Evolutionary conservation across 2,329 filamentous ascomycete species (phyloP), one percentile per base, ranked within the genome.

Genomic region (Ilyonectria mors-panacis): DNA sequence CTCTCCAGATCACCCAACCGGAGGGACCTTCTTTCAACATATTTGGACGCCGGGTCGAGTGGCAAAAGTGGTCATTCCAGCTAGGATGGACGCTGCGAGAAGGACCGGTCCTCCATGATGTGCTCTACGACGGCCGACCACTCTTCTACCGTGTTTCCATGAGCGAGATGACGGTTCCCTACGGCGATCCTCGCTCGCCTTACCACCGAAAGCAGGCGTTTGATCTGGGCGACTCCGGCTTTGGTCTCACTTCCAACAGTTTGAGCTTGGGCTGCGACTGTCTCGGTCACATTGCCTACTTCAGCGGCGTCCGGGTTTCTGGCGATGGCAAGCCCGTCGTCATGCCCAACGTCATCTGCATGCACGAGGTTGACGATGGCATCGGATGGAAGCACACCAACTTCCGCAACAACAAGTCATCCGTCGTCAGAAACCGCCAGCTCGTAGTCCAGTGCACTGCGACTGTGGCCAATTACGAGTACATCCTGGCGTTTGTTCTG

Each of bases 201-300:
- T 92, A 88, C 77, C 89, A 89, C 42, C 84, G 88, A 39, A 93
- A 93, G 76, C 87, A 89, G 21, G 91, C 91, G 1, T 93, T 93
- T 70, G 91, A 93, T 70, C 86, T 93, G 47, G 91, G 91, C 4
- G 89, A 92, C 68, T 89, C 87, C 28, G 91, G 91, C 10, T 87
- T 87, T 7, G 91, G 91, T 2, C 84, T 88, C 67, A 90, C 87
- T 70, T 88, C 90, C 37, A 93, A 93, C 78, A 92, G 91, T 59
- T 83, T 93, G 7, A 82, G 83, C 26, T 83, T 92, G 2, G 74
- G 74, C 19, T 92, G 90, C 67, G 90, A 92, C 73, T 89, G 90
- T 72, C 84, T 93, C 1, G 91, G 91, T 7, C 83, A 86, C 4
- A 91, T 91, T 74, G 75, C 75, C 70, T 81, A 81, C 62, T 76